A percentile compares a stretch with the other conserved stretches of the same genome.
phyloP scores from a whole-genome alignment of 129 eudicot species.

The Flaveria bidentis region DNA sequence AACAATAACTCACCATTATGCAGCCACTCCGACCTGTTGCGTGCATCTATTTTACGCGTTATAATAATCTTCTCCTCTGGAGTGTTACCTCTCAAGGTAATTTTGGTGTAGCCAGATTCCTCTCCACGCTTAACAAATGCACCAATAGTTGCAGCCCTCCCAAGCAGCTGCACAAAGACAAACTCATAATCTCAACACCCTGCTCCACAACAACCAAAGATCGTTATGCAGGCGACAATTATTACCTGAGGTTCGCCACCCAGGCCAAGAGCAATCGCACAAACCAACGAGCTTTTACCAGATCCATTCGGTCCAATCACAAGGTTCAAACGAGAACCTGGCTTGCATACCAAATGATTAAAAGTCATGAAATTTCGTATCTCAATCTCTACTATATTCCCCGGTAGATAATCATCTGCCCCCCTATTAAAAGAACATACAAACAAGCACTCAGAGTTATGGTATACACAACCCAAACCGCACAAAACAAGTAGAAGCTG shows the following conservation, averaged over 20 bases:
- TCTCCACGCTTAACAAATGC: constrained; percentile 95
- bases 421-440: constrained; percentile 47
- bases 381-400: constrained; percentile 83
- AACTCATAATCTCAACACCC: constrained; percentile 4
- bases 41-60: constrained; percentile 71
- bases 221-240: neutral
- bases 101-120: constrained; percentile 77
- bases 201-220: constrained; percentile 5
- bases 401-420: constrained; percentile 79
- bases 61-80: constrained; percentile 53
- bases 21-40: constrained; percentile 91
- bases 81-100: constrained; percentile 68
- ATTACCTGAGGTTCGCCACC: constrained; percentile 98
- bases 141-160: constrained; percentile 86
- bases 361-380: constrained; percentile 85
- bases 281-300: constrained; percentile 91
- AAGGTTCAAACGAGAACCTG: constrained; percentile 89
- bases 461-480: neutral
- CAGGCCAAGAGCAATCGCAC: constrained; percentile 95
- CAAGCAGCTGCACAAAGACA: constrained; percentile 62
- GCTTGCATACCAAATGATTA: constrained; percentile 62
- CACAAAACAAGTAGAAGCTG: constrained; percentile 2
- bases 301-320: constrained; percentile 97
- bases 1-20: constrained; percentile 61
- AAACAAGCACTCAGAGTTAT: constrained; percentile 8